Percentiles rank a stretch among this genome's conserved stretches.
Evolutionary conservation across 495 filamentous ascomycete genomes (phyloP).

Genomic region (Thozetella sp.): DNA sequence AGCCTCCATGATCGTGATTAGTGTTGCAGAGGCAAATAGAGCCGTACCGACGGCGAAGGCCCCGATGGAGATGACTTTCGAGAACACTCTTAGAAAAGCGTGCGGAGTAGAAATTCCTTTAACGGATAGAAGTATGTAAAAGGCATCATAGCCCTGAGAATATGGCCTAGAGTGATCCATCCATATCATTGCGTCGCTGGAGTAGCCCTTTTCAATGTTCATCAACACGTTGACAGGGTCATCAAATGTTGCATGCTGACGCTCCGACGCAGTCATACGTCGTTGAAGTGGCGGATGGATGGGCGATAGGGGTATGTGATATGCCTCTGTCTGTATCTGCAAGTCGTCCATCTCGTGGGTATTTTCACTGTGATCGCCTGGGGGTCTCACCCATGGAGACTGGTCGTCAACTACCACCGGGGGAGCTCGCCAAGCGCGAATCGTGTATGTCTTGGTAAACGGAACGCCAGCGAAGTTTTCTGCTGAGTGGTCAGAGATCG

Average conservation of each 20-base stretch:
- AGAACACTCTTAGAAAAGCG: neutral
- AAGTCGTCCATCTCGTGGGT: neutral
- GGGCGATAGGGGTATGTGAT: neutral
- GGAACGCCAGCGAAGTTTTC: constrained; percentile 2
- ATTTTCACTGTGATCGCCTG: neutral
- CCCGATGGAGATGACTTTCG: constrained; percentile 1
- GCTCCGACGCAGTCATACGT: neutral
- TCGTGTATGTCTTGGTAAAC: neutral
- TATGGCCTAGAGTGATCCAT: neutral
- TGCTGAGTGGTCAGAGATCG: too few relatives aligned
- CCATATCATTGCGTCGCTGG: neutral
- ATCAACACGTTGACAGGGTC: neutral
- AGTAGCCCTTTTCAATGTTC: neutral
- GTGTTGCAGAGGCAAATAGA: neutral
- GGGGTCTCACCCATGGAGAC: neutral
- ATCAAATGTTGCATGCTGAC: neutral
- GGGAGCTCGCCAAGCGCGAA: neutral
- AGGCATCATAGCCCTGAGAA: constrained; percentile 1
- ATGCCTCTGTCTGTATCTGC: neutral
- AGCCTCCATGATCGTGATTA: constrained; percentile 1
- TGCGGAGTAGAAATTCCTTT: neutral
- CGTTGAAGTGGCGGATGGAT: neutral
- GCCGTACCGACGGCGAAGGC: constrained; percentile 3
- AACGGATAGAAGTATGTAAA: neutral
- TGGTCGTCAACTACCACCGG: neutral